These are phyloP conservation scores for Lyophyllum decastes DNA, from an alignment of 768 basidiomycete species.

Conservation along the genomic window DNA sequence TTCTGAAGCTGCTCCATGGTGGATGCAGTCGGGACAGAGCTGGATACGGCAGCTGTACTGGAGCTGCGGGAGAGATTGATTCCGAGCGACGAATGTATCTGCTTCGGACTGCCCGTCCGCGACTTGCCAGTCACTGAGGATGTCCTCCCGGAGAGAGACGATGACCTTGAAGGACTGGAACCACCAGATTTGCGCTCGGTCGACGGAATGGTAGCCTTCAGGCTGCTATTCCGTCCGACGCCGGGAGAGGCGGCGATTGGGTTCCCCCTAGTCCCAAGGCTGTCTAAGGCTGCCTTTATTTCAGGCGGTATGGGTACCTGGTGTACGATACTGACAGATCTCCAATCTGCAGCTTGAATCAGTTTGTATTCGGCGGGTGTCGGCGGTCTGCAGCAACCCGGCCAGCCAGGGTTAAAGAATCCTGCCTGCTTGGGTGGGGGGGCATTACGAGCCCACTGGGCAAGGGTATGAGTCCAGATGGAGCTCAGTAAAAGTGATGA, in stretches of 20 bases:
- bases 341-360: slow-evolving; percentile 79
- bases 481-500: slow-evolving; percentile 16
- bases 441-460: slow-evolving; percentile 71
- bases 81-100: slow-evolving; percentile 37
- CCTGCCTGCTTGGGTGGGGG: slow-evolving; percentile 55
- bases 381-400: slow-evolving; percentile 87
- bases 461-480: slow-evolving; percentile 23
- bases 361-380: slow-evolving; percentile 54
- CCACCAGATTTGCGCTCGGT: slow-evolving; percentile 49
- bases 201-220: slow-evolving; percentile 32
- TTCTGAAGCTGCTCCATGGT: slow-evolving; percentile 44
- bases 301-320: slow-evolving; percentile 72
- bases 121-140: slow-evolving; percentile 40
- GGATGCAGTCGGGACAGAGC: slow-evolving; percentile 48
- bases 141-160: slow-evolving; percentile 32
- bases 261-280: slow-evolving; percentile 41
- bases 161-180: slow-evolving; percentile 40
- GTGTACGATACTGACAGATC: slow-evolving; percentile 74
- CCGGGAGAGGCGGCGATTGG: slow-evolving; percentile 29
- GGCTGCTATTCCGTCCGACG: slow-evolving; percentile 27
- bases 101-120: slow-evolving; percentile 58
- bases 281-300: slow-evolving; percentile 68
- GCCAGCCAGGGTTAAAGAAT: slow-evolving; percentile 79
- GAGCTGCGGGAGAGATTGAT: slow-evolving; percentile 40
- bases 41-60: slow-evolving; percentile 39